Evolutionary conservation across 805 yeast species (phyloP), one percentile per base, ranked within the genome.

Genomic region (Candida maltosa): DNA sequence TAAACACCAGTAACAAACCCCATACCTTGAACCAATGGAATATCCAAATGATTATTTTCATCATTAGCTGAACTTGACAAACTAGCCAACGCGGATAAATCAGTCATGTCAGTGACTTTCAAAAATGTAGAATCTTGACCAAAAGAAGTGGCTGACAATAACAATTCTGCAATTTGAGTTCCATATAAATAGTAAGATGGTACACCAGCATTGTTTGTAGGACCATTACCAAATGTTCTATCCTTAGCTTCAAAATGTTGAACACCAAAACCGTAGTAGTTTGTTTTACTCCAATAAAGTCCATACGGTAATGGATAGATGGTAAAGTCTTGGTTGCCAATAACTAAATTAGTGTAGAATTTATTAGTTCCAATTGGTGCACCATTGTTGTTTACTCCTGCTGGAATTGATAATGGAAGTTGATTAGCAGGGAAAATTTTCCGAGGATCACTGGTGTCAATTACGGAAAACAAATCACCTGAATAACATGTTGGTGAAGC

Each of bases 11-110:
- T 82, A 11, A 85, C 76, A 42, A 85, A 78, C 5, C 96, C 96
- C 76, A 73, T 71, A 36, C 97, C 97, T 56, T 83, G 89, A 5
- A 82, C 84, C 36, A 84, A 50, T 4, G 91, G 89, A 25, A 75
- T 53, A 22, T 62, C 62, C 34, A 80, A 52, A 22, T 60, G 66
- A 30, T 76, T 76, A 11, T 56, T 38, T 6, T 40, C 41, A 20
- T 47, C 49, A 6, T 52, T 34, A 37, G 61, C 33, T 32, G 74
- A 61, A 16, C 28, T 25, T 26, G 40, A 32, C 30, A 65, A 51
- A 2, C 65, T 61, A 8, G 71, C 76, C 29, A 62, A 58, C 10
- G 70, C 75, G 5, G 84, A 76, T 56, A 79, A 68, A 11, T 67
- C 57, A 26, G 66, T 69, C 67, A 75, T 64, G 11, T 73, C 66